These are phyloP conservation scores for Neurospora tetrasperma DNA, from an alignment of 495 filamentous ascomycete genomes.

Conservation along the genomic window DNA sequence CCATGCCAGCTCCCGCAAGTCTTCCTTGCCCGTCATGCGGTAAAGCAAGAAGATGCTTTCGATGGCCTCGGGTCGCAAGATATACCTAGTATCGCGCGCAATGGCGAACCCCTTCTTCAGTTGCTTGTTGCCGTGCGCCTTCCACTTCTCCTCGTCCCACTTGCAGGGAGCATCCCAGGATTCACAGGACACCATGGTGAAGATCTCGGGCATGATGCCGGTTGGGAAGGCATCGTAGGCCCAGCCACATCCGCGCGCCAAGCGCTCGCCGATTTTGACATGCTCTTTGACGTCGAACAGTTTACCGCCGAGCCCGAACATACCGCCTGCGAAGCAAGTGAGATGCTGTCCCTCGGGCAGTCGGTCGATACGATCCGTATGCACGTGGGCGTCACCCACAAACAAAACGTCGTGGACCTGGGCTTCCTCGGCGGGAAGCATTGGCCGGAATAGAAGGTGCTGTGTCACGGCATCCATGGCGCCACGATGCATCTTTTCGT, in stretches of 20 bases:
- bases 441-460: constrained; percentile 54
- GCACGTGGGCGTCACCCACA: constrained; percentile 25
- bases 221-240: constrained; percentile 65
- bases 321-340: constrained; percentile 74
- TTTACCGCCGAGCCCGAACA: constrained; percentile 76
- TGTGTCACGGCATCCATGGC: constrained; percentile 52
- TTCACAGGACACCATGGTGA: constrained; percentile 49
- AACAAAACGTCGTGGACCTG: constrained; percentile 55
- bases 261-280: constrained; percentile 58
- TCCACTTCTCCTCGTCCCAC: constrained; percentile 28
- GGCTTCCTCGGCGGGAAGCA: constrained; percentile 36
- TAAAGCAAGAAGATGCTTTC: constrained; percentile 61
- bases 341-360: constrained; percentile 34
- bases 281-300: constrained; percentile 60
- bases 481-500: constrained; percentile 32
- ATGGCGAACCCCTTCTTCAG: constrained; percentile 53
- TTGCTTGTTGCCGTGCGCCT: constrained; percentile 25
- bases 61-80: constrained; percentile 59
- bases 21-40: constrained; percentile 43
- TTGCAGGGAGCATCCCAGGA: constrained; percentile 15
- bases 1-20: constrained; percentile 46
- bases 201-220: constrained; percentile 81
- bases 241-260: constrained; percentile 85
- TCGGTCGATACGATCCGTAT: constrained; percentile 9
- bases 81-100: constrained; percentile 51